Percentiles rank a stretch among this genome's conserved stretches.
Conservation (phyloP, 148 eudicot genomes). For the Camellia sinensis region DNA sequence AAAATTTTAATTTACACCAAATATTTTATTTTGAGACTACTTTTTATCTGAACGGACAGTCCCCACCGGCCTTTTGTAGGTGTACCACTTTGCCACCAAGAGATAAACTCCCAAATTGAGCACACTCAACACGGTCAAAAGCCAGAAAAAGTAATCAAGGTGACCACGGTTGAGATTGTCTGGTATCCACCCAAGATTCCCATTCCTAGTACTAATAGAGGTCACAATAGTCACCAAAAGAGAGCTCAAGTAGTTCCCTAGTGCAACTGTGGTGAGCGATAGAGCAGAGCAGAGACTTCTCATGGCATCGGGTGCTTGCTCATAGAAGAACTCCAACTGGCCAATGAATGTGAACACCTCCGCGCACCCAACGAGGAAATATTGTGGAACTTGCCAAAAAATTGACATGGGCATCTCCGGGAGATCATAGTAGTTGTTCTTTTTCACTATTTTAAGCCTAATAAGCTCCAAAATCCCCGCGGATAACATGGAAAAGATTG, state of each 20-base stretch:
- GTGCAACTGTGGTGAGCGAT: constrained; percentile 50
- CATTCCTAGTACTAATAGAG: constrained; percentile 39
- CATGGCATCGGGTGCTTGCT: constrained; percentile 83
- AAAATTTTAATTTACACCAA: too few relatives aligned
- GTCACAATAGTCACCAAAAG: constrained; percentile 62
- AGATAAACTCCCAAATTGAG: constrained; percentile 52
- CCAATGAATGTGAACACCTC: constrained; percentile 73
- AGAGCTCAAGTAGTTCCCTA: constrained; percentile 64
- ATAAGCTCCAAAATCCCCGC: constrained; percentile 58
- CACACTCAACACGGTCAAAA: constrained; percentile 59
- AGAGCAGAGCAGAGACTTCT: constrained; percentile 68
- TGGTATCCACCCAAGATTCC: constrained; percentile 70
- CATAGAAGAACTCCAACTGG: constrained; percentile 74
- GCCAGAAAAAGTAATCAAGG: constrained; percentile 65
- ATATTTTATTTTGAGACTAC: too few relatives aligned
- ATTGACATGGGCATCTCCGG: constrained; percentile 38
- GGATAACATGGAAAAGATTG: constrained; percentile 61
- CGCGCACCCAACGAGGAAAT: constrained; percentile 62
- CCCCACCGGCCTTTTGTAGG: constrained; percentile 46
- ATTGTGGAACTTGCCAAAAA: constrained; percentile 80
- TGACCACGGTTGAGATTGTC: constrained; percentile 66
- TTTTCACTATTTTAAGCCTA: constrained; percentile 32
- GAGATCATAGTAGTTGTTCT: constrained; percentile 28
- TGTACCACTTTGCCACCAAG: constrained; percentile 55
- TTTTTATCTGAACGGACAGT: constrained; percentile 11